These are phyloP conservation scores for Seiridium unicorne DNA, from an alignment of 2,329 filamentous ascomycete species.

Conservation along the genomic window DNA sequence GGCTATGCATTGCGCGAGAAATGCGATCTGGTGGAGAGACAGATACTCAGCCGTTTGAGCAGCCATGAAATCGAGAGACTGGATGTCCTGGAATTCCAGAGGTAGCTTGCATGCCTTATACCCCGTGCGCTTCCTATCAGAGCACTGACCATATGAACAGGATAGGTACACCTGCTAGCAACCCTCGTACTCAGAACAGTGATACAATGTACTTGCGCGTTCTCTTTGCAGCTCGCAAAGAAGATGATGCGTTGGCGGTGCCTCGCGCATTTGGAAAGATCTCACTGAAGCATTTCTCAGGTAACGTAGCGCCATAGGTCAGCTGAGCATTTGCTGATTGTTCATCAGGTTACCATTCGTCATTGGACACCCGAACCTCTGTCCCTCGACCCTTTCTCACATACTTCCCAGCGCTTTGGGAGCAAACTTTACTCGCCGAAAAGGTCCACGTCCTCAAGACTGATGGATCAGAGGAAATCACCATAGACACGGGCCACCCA, in stretches of 20 bases:
- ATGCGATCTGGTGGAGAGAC: slow-evolving; percentile 16
- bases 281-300: slow-evolving; percentile 2
- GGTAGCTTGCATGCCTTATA: slow-evolving; percentile 19
- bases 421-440: not conserved
- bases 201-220: slow-evolving; percentile 34
- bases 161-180: slow-evolving; percentile 22
- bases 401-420: not conserved
- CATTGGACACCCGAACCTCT: not conserved
- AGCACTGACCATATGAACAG: slow-evolving; percentile 22
- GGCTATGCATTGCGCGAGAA: slow-evolving; percentile 10
- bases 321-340: not conserved
- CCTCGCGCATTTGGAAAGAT: not conserved
- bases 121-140: not conserved
- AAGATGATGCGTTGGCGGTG: not conserved
- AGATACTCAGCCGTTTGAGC: slow-evolving; percentile 26
- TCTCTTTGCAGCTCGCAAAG: slow-evolving; percentile 23
- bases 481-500: not conserved
- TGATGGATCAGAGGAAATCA: not conserved
- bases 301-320: not conserved
- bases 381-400: not conserved
- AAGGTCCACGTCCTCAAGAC: not conserved
- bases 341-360: not conserved
- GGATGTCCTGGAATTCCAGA: slow-evolving; percentile 24
- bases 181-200: slow-evolving; percentile 28
- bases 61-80: slow-evolving; percentile 19